Evolutionary conservation across 352 stramenopile genomes (phyloP).

Genomic region (Phytophthora hibernalis): DNA sequence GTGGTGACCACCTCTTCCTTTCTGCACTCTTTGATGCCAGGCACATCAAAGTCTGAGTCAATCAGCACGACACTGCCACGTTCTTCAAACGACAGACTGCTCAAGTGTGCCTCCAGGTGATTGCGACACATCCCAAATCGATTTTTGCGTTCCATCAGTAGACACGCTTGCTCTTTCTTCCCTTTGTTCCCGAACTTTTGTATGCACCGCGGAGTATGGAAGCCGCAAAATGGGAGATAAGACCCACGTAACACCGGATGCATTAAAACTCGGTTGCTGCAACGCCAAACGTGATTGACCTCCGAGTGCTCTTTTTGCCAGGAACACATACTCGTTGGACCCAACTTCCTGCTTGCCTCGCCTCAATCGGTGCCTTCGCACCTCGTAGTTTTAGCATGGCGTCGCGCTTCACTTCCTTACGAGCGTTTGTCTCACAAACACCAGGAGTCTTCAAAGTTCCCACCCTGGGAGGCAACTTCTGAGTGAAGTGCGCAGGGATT

Average conservation of each 20-base stretch:
- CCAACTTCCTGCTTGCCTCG: conserved; percentile 11
- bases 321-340: conserved; percentile 40
- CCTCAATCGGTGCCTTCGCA: not conserved
- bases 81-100: conserved; percentile 55
- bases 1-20: conserved; percentile 30
- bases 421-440: conserved; percentile 38
- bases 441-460: conserved; percentile 49
- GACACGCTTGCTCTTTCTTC: conserved; percentile 44
- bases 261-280: conserved; percentile 63
- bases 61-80: conserved; percentile 49
- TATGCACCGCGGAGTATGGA: conserved; percentile 66
- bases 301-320: conserved; percentile 74
- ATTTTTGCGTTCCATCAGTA: conserved; percentile 61
- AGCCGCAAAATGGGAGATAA: conserved; percentile 73
- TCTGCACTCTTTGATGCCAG: conserved; percentile 65
- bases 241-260: conserved; percentile 60
- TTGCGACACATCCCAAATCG: conserved; percentile 75
- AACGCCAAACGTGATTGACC: conserved; percentile 61
- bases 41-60: conserved; percentile 72
- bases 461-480: conserved; percentile 55
- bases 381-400: conserved; percentile 26
- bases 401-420: conserved; percentile 24
- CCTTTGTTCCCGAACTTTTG: conserved; percentile 61
- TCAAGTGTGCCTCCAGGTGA: conserved; percentile 71
- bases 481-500: conserved; percentile 49